phyloP scores from a whole-genome alignment of 305 asterid genomes.

The Andrographis paniculata region DNA sequence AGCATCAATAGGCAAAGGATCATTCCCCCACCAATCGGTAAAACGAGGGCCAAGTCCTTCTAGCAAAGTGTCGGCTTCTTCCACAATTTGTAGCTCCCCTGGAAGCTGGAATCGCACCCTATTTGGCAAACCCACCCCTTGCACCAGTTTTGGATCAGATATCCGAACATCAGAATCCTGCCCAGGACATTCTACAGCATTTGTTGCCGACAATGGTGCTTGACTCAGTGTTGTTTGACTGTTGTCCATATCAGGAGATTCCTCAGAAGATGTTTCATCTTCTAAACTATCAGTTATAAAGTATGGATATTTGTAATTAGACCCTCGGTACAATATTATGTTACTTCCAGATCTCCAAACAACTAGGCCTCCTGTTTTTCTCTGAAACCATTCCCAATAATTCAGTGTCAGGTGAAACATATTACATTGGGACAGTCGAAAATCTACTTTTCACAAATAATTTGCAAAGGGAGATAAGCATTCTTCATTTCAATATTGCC shows the following conservation, averaged over 20 bases:
- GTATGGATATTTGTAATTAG: slow-evolving; percentile 83
- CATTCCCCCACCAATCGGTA: slow-evolving; percentile 94
- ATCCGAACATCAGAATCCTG: slow-evolving; percentile 18
- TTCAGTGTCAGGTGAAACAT: slow-evolving; percentile 18
- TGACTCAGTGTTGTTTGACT: slow-evolving; percentile 23
- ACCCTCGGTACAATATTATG: slow-evolving; percentile 80
- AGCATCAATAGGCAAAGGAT: slow-evolving; percentile 92
- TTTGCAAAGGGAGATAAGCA: slow-evolving; percentile 7
- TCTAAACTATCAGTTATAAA: slow-evolving; percentile 33
- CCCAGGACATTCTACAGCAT: slow-evolving; percentile 23
- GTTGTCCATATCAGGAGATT: slow-evolving; percentile 29
- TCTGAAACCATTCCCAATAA: slow-evolving; percentile 42
- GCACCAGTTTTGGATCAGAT: slow-evolving; percentile 41
- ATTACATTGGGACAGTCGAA: slow-evolving; percentile 5
- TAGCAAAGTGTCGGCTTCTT: slow-evolving; percentile 62
- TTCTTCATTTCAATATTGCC: slow-evolving; percentile 7
- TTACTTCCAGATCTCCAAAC: slow-evolving; percentile 95
- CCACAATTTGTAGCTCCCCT: slow-evolving; percentile 81
- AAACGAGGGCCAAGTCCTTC: slow-evolving; percentile 96
- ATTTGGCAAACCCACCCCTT: slow-evolving; percentile 81
- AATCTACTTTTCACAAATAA: background rate
- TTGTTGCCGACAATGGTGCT: slow-evolving; percentile 23
- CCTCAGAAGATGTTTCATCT: slow-evolving; percentile 29
- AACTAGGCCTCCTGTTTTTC: slow-evolving; percentile 91
- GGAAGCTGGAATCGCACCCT: slow-evolving; percentile 89